A percentile compares a stretch with the other conserved stretches of the same genome.
phyloP scores from a whole-genome alignment of 2,329 filamentous ascomycete species.

The Ascochyta viciae-villosae region DNA sequence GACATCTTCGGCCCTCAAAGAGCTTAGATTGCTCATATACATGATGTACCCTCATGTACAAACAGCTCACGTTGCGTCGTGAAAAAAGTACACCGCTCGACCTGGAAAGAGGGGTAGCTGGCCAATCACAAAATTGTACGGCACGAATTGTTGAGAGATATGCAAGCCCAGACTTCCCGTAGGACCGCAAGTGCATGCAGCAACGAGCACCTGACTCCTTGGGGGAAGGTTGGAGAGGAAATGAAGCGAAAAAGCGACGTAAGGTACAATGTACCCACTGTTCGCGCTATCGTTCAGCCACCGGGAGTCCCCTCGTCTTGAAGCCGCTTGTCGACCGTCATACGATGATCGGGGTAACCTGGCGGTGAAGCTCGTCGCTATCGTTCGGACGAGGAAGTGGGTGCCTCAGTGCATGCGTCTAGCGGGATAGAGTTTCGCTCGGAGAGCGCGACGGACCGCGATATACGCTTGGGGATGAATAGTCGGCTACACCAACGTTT shows the following conservation, averaged over 20 bases:
- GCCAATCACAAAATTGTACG: constrained; percentile 36
- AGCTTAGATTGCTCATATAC: constrained; percentile 13
- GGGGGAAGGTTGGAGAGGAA: constrained; percentile 22
- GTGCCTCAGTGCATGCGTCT: constrained; percentile 8
- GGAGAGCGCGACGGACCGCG: constrained; percentile 33
- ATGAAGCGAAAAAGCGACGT: constrained; percentile 24
- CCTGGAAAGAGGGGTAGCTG: constrained; percentile 34
- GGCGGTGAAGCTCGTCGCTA: constrained; percentile 1
- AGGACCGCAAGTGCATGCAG: constrained; percentile 30
- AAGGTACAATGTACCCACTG: constrained; percentile 8
- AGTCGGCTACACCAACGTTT: constrained; percentile 18
- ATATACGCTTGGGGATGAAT: constrained; percentile 23
- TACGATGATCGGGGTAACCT: constrained; percentile 8
- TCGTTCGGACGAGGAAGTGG: background rate
- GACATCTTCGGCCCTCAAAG: background rate
- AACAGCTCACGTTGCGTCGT: constrained; percentile 39
- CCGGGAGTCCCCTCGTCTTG: background rate
- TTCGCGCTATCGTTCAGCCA: constrained; percentile 11
- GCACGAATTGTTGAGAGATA: constrained; percentile 36
- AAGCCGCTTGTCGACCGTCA: constrained; percentile 5
- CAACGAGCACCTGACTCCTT: constrained; percentile 42
- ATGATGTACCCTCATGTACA: constrained; percentile 30
- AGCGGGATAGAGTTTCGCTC: constrained; percentile 4
- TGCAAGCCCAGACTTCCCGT: constrained; percentile 31
- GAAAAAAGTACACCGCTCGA: constrained; percentile 35